These are phyloP conservation scores for Hysterangium stoloniferum DNA, from an alignment of 768 basidiomycete genomes.

Conservation along the genomic window DNA sequence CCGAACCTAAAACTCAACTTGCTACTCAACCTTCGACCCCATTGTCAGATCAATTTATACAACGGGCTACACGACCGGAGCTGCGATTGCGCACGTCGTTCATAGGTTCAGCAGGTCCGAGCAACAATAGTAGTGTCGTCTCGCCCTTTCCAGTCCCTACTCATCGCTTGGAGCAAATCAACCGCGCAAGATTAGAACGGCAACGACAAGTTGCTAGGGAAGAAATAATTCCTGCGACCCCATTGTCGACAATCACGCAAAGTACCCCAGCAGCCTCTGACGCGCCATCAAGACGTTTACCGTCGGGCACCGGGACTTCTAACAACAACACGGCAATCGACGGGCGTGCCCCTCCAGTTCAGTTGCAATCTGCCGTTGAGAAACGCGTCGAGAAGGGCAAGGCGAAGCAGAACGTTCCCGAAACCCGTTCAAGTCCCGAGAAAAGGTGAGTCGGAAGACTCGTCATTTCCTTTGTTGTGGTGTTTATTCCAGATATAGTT, in stretches of 20 bases:
- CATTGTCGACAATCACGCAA: slow-evolving; percentile 1
- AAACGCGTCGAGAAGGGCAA: background rate
- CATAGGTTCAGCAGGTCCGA: too few relatives aligned
- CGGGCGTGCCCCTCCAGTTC: background rate
- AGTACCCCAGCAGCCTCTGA: background rate
- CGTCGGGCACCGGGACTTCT: too few relatives aligned
- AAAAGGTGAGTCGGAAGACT: background rate
- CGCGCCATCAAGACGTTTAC: too few relatives aligned
- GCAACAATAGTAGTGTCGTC: background rate
- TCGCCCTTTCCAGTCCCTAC: slow-evolving; percentile 4
- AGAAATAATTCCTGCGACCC: slow-evolving; percentile 9
- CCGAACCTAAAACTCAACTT: background rate
- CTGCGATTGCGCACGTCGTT: too few relatives aligned
- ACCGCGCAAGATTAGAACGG: background rate
- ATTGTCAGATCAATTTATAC: background rate
- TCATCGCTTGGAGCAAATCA: background rate
- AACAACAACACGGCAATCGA: background rate
- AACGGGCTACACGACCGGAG: background rate
- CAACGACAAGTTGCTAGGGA: background rate
- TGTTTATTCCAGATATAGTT: background rate
- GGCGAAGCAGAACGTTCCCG: background rate
- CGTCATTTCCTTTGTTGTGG: background rate
- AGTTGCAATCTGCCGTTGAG: background rate
- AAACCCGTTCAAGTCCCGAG: background rate
- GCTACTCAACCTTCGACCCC: background rate